Percentiles rank a stretch among this genome's conserved stretches.
Conservation (phyloP, 352 stramenopile genomes). For the Pythium graminicola region DNA sequence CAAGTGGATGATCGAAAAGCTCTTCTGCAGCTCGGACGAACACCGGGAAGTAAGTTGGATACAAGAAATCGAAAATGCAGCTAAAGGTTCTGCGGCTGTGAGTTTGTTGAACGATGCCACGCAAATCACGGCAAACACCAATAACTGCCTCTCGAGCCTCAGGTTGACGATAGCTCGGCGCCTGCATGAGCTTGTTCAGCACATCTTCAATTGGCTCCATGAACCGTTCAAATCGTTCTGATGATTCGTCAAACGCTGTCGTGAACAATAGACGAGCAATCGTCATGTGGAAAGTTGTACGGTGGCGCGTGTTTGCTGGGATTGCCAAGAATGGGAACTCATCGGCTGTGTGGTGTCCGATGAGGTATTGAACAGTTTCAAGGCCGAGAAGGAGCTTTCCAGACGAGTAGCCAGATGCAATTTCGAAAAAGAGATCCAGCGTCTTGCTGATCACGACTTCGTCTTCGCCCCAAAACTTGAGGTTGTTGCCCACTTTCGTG, state of each 20-base stretch:
- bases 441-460: constrained; percentile 95
- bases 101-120: constrained; percentile 93
- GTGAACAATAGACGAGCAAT: constrained; percentile 95
- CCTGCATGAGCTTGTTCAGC: constrained; percentile 75
- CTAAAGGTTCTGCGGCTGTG: constrained; percentile 96
- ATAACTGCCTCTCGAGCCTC: constrained; percentile 89
- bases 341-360: constrained; percentile 94
- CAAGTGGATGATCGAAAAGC: constrained; percentile 90
- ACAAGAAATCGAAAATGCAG: constrained; percentile 97
- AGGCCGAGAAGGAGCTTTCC: constrained; percentile 96
- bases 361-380: constrained; percentile 96
- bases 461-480: constrained; percentile 97
- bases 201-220: constrained; percentile 91
- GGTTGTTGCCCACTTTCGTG: constrained; percentile 98
- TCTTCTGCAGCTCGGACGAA: constrained; percentile 93
- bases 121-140: constrained; percentile 94
- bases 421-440: constrained; percentile 95
- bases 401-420: constrained; percentile 94
- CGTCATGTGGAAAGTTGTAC: constrained; percentile 97
- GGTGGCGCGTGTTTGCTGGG: constrained; percentile 90
- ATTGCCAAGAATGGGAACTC: constrained; percentile 96
- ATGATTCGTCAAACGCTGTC: constrained; percentile 90
- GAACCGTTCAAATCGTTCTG: constrained; percentile 95
- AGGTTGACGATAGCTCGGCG: constrained; percentile 58
- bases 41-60: constrained; percentile 94